Evolutionary conservation across 331 rosid genomes (phyloP).

Genomic region (Arachis monticola): DNA sequence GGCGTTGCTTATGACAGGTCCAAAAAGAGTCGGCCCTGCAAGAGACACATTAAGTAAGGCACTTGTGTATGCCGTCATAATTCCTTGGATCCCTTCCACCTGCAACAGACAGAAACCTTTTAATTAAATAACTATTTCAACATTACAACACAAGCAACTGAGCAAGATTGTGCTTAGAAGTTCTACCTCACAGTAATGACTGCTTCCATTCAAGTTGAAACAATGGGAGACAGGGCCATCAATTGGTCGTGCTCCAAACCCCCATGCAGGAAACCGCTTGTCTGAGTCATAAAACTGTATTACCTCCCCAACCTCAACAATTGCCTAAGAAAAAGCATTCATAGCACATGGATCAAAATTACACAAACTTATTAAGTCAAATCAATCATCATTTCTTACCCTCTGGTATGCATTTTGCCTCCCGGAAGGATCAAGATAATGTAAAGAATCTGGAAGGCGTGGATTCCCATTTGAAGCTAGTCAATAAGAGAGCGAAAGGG

Average conservation of each 20-base stretch:
- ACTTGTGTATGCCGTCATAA: constrained; percentile 82
- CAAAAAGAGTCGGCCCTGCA: constrained; percentile 97
- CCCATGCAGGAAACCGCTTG: constrained; percentile 91
- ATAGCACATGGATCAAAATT: constrained; percentile 33
- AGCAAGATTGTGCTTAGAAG: constrained; percentile 18
- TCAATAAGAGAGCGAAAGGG: constrained; percentile 42
- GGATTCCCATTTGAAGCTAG: constrained; percentile 96
- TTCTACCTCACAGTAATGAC: constrained; percentile 75
- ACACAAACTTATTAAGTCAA: constrained; percentile 17
- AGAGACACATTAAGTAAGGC: constrained; percentile 90
- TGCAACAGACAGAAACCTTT: constrained; percentile 44
- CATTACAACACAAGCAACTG: constrained; percentile 30
- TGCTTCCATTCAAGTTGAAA: constrained; percentile 92
- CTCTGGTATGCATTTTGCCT: constrained; percentile 85
- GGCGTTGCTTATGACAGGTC: constrained; percentile 78
- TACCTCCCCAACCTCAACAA: constrained; percentile 82
- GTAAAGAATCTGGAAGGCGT: constrained; percentile 92
- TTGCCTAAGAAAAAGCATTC: constrained; percentile 64
- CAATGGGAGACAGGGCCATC: constrained; percentile 96
- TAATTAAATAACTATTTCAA: constrained; percentile 26
- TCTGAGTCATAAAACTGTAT: constrained; percentile 83
- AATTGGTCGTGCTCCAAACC: constrained; percentile 95
- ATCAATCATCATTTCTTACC: constrained; percentile 59
- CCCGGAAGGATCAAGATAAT: constrained; percentile 88
- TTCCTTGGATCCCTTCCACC: constrained; percentile 96